Percentiles rank a stretch among this genome's conserved stretches.
Evolutionary conservation across 2,329 filamentous ascomycete species (phyloP).

Genomic region (Orbilia quercus): DNA sequence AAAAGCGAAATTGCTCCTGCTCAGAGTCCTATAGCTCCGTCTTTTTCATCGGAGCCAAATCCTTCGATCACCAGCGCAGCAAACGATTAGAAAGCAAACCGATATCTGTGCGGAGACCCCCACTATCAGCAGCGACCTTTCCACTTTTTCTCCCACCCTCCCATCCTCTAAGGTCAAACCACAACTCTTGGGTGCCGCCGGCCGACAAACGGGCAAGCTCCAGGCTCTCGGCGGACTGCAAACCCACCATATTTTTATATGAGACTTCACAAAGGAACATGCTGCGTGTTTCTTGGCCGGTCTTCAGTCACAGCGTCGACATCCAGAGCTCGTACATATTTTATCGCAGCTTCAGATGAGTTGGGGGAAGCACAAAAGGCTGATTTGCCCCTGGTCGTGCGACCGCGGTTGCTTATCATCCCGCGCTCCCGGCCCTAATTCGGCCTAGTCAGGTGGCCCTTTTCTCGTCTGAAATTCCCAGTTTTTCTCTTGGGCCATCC

Average conservation of each 20-base stretch:
- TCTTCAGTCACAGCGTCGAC: slow-evolving; percentile 15
- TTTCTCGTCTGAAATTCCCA: slow-evolving; percentile 54
- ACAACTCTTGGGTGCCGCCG: slow-evolving; percentile 24
- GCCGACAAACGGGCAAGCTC: slow-evolving; percentile 21
- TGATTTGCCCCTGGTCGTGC: slow-evolving; percentile 51
- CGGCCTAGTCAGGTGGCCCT: slow-evolving; percentile 54
- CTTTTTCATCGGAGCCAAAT: slow-evolving; percentile 31
- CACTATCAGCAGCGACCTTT: slow-evolving; percentile 50
- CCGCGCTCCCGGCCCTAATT: slow-evolving; percentile 53
- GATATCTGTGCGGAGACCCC: slow-evolving; percentile 56
- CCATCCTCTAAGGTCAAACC: slow-evolving; percentile 25
- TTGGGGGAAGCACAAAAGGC: slow-evolving; percentile 18
- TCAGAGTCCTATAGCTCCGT: slow-evolving; percentile 28
- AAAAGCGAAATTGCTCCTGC: slow-evolving; percentile 41
- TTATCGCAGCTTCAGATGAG: slow-evolving; percentile 23
- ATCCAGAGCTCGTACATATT: slow-evolving; percentile 16
- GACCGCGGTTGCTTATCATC: slow-evolving; percentile 56
- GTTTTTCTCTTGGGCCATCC: slow-evolving; percentile 33
- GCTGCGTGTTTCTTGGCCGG: slow-evolving; percentile 8
- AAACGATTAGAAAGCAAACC: slow-evolving; percentile 49
- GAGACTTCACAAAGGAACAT: slow-evolving; percentile 6
- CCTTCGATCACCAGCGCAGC: slow-evolving; percentile 41
- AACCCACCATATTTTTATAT: slow-evolving; percentile 24
- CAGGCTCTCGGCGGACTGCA: slow-evolving; percentile 7
- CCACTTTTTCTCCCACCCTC: slow-evolving; percentile 47